These are phyloP conservation scores for Calonectria hongkongensis DNA, from an alignment of 2,329 filamentous ascomycete species.

Conservation along the genomic window DNA sequence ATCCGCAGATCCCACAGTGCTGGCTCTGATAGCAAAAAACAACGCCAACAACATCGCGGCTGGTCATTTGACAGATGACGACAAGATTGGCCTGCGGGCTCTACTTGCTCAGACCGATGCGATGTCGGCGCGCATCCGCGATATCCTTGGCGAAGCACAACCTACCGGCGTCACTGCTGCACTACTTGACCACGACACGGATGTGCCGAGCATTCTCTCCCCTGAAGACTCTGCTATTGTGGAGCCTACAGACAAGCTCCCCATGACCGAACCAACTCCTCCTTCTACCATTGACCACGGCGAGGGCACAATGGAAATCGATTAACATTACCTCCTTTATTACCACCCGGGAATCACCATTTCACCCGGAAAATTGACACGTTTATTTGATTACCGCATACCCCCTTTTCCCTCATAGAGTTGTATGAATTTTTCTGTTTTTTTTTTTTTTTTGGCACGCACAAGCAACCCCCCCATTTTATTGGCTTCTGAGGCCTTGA, in stretches of 20 bases:
- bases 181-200: slow-evolving; percentile 50
- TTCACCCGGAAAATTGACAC: slow-evolving; percentile 43
- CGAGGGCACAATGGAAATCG: slow-evolving; percentile 63
- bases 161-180: slow-evolving; percentile 45
- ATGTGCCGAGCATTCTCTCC: slow-evolving; percentile 53
- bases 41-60: slow-evolving; percentile 65
- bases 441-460: slow-evolving; percentile 25
- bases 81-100: slow-evolving; percentile 67
- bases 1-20: slow-evolving; percentile 65
- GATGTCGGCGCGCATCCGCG: slow-evolving; percentile 65
- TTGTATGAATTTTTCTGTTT: slow-evolving; percentile 43
- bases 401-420: slow-evolving; percentile 45
- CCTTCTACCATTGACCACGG: slow-evolving; percentile 63
- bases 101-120: slow-evolving; percentile 69
- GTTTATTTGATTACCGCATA: slow-evolving; percentile 46
- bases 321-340: slow-evolving; percentile 51
- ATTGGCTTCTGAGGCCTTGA: slow-evolving; percentile 42
- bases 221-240: slow-evolving; percentile 55
- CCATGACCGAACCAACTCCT: slow-evolving; percentile 62
- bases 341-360: slow-evolving; percentile 35
- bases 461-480: slow-evolving; percentile 8
- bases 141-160: slow-evolving; percentile 61
- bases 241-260: slow-evolving; percentile 58
- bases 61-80: slow-evolving; percentile 63
- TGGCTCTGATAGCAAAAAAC: slow-evolving; percentile 70